phyloP scores from a whole-genome alignment of 2,329 filamentous ascomycete genomes.

The Paraconiothyrium sp. region DNA sequence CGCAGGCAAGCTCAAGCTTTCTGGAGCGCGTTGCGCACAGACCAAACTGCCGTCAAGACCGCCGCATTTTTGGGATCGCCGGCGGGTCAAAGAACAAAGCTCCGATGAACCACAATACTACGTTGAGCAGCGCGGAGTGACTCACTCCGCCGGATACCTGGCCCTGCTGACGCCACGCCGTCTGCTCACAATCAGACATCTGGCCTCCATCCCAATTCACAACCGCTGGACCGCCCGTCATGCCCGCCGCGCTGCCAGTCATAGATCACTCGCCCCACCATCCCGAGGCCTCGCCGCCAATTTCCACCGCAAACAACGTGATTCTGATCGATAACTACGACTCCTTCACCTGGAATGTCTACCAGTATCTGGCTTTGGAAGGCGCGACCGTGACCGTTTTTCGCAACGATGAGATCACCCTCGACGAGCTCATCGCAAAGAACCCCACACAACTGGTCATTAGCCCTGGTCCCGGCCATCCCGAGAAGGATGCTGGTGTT shows the following conservation, averaged over 20 bases:
- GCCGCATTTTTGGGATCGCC: neutral
- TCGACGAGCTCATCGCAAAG: conserved; percentile 83
- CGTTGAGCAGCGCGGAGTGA: conserved; percentile 6
- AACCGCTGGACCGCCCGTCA: conserved; percentile 28
- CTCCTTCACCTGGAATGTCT: conserved; percentile 99
- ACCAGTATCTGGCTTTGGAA: conserved; percentile 97
- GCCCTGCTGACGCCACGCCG: neutral
- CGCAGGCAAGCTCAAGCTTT: conserved; percentile 16
- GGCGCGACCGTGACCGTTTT: conserved; percentile 89
- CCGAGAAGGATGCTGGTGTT: conserved; percentile 87
- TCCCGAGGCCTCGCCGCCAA: conserved; percentile 75
- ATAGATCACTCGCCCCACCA: conserved; percentile 89
- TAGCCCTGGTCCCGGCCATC: conserved; percentile 94
- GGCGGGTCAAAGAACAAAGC: conserved; percentile 16
- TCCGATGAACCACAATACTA: conserved; percentile 8
- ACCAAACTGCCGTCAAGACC: neutral
- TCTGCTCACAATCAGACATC: neutral
- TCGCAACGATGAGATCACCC: conserved; percentile 88
- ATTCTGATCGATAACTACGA: conserved; percentile 99
- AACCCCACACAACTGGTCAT: conserved; percentile 94
- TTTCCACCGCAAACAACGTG: conserved; percentile 86
- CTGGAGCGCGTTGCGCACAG: conserved; percentile 15
- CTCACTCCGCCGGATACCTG: conserved; percentile 14
- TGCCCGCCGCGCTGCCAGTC: conserved; percentile 58
- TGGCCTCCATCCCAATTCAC: neutral